phyloP scores from a whole-genome alignment of 495 filamentous ascomycete species.

The Penicilliopsis zonata region DNA sequence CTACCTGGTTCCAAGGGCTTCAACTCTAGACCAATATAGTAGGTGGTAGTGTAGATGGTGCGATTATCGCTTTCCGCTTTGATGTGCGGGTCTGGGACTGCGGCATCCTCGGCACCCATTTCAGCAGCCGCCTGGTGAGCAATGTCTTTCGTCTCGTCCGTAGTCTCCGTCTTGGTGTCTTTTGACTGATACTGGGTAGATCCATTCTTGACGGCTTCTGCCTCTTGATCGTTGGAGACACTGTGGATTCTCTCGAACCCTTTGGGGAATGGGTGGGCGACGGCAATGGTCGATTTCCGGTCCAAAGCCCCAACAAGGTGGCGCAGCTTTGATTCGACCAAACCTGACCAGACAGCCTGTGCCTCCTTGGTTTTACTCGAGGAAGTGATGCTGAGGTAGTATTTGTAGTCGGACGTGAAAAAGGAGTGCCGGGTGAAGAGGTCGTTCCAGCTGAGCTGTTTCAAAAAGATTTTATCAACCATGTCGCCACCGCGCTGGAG shows the following conservation, averaged over 20 bases:
- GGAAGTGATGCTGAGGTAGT: conserved; percentile 84
- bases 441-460: conserved; percentile 69
- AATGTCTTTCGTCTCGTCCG: conserved; percentile 43
- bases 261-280: conserved; percentile 89
- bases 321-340: conserved; percentile 86
- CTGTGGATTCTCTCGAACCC: conserved; percentile 72
- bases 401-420: conserved; percentile 85
- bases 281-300: conserved; percentile 53
- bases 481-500: conserved; percentile 66
- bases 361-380: conserved; percentile 76
- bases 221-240: conserved; percentile 58
- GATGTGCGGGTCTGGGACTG: conserved; percentile 25
- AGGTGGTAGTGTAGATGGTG: conserved; percentile 72
- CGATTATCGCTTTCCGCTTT: conserved; percentile 21
- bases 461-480: conserved; percentile 66
- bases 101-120: conserved; percentile 33
- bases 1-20: conserved; percentile 22
- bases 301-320: conserved; percentile 74
- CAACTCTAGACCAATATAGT: conserved; percentile 74
- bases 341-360: conserved; percentile 76
- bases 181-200: conserved; percentile 55
- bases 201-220: conserved; percentile 58
- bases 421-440: conserved; percentile 82
- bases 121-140: conserved; percentile 39
- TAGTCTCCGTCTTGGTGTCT: conserved; percentile 45